Evolutionary conservation across 1,139 yeast species (phyloP).

Genomic region (Suhomyces anneliseae): DNA sequence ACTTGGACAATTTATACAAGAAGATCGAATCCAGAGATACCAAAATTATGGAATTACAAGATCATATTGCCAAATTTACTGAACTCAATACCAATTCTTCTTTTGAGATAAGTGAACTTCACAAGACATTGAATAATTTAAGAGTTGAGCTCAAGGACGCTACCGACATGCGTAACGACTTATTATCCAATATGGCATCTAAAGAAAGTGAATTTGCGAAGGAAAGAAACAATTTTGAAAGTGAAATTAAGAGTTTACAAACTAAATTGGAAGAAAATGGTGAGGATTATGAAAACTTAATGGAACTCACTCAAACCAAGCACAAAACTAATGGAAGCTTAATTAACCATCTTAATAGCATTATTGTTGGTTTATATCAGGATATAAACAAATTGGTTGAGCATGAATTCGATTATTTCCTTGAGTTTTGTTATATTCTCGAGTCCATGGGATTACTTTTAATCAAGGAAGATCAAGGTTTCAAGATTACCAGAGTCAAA

Average conservation of each 20-base stretch:
- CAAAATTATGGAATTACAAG: slow-evolving; percentile 31
- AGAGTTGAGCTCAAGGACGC: slow-evolving; percentile 32
- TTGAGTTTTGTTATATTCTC: slow-evolving; percentile 58
- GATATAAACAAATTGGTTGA: slow-evolving; percentile 22
- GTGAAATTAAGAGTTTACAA: slow-evolving; percentile 48
- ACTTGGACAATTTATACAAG: slow-evolving; percentile 20
- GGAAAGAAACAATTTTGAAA: slow-evolving; percentile 51
- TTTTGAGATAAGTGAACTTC: slow-evolving; percentile 21
- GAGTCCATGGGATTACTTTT: slow-evolving; percentile 79
- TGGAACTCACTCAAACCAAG: slow-evolving; percentile 36
- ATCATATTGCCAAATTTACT: slow-evolving; percentile 22
- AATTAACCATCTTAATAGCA: slow-evolving; percentile 27
- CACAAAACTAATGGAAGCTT: slow-evolving; percentile 31
- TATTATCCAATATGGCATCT: slow-evolving; percentile 64
- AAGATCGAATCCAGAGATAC: slow-evolving; percentile 30
- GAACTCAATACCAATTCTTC: slow-evolving; percentile 16
- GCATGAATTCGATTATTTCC: slow-evolving; percentile 28
- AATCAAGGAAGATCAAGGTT: slow-evolving; percentile 40
- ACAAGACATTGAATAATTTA: slow-evolving; percentile 23
- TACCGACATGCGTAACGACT: slow-evolving; percentile 54
- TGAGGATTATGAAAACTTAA: slow-evolving; percentile 56
- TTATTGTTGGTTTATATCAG: slow-evolving; percentile 22
- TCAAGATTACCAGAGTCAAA: slow-evolving; percentile 63
- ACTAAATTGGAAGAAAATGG: slow-evolving; percentile 31
- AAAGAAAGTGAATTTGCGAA: slow-evolving; percentile 59